Evolutionary conservation across 2,329 filamentous ascomycete species (phyloP), one percentile per base, ranked within the genome.

Genomic region (Boeremia exigua): DNA sequence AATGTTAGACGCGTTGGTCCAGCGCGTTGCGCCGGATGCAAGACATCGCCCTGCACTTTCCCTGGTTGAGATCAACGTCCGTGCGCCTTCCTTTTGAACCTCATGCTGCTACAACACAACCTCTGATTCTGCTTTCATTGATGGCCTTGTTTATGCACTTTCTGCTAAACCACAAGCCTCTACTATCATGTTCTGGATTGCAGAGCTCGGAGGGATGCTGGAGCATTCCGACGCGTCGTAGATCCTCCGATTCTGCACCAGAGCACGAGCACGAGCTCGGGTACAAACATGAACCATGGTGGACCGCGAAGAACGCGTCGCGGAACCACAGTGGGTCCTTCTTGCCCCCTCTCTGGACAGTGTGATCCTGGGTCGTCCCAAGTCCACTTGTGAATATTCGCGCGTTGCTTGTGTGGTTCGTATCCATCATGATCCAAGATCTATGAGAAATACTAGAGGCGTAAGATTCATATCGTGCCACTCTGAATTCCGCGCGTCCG

Each of bases 1-100:
- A 69, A 68, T 64, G 60, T 59, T 61, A 54, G 55, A 58, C 55
- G 50, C 50, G 55, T 49, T 46, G 37, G 43, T 48, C 48, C 27
- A 50, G 49, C 54, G 54, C 48, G 53, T 56, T 56, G 53, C 53
- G 46, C 40, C 45, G 52, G 52, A 23, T 48, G 47, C 48, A 52
- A 48, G 48, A 54, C 51, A 54, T 54, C 43, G 34, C 28, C 43
- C 43, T 39, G 54, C 54, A 49, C 54, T 53, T 57, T 53, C 25
- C 54, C 53, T 39, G 33, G 29, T 53, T 56, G 32, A 42, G 54
- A 52, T 42, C 23, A 37, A 12, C 11, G 48, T 49, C 54, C 39
- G 48, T 53, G 54, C 54, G 25, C 11, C 12, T n/a, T 11, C 25
- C 33, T 27, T 4, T 40, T 19, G 15, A 57, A 44, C 55, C 47